Evolutionary conservation across 345 rosid genomes (phyloP).

Genomic region (Ceriops decandra): DNA sequence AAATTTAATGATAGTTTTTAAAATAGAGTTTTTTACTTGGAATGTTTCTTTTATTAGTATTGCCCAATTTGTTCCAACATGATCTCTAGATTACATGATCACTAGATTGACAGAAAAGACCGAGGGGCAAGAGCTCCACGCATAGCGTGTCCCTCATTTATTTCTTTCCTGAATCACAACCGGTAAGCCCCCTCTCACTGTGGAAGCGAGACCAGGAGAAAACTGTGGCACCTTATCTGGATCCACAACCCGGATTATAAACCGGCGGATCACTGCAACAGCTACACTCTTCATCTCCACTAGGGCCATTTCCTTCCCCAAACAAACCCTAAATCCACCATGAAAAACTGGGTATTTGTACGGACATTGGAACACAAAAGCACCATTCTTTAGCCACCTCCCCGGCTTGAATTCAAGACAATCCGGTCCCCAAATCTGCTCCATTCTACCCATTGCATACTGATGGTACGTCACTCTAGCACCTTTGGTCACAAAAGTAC

Average conservation of each 20-base stretch:
- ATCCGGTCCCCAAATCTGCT: conserved; percentile 50
- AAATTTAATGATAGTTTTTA: too few relatives aligned
- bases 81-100: too few relatives aligned
- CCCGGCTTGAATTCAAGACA: conserved; percentile 50
- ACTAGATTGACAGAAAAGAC: too few relatives aligned
- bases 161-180: conserved; percentile 37
- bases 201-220: conserved; percentile 74
- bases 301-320: conserved; percentile 62
- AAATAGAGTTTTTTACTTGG: too few relatives aligned
- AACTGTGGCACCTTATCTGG: conserved; percentile 36
- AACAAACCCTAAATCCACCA: conserved; percentile 58
- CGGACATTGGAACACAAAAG: conserved; percentile 33
- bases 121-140: neutral
- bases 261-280: conserved; percentile 37
- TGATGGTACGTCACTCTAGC: conserved; percentile 49
- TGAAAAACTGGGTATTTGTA: conserved; percentile 68
- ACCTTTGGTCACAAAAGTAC: conserved; percentile 46
- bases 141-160: neutral
- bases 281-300: conserved; percentile 56
- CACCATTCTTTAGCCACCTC: conserved; percentile 46
- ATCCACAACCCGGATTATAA: conserved; percentile 33
- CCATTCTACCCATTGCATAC: conserved; percentile 70
- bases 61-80: too few relatives aligned
- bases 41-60: too few relatives aligned
- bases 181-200: conserved; percentile 72